These are phyloP conservation scores for Phytophthora nicotianae DNA, from an alignment of 352 stramenopile species.

Conservation along the genomic window DNA sequence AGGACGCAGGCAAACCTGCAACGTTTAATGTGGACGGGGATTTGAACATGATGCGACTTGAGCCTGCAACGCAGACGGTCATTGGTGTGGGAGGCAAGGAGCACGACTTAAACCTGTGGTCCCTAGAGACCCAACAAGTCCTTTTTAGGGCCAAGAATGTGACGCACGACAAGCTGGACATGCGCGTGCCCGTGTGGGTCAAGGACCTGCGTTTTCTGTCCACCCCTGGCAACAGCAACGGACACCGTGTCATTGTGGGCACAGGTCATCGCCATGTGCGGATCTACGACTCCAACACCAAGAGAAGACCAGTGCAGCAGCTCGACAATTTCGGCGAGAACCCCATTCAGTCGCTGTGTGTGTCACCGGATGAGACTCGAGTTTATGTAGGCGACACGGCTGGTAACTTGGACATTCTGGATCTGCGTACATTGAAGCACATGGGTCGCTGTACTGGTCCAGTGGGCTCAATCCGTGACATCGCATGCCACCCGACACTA, in stretches of 20 bases:
- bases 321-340: conserved; percentile 73
- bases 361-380: conserved; percentile 74
- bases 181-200: conserved; percentile 91
- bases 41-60: conserved; percentile 65
- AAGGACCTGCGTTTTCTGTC: conserved; percentile 78
- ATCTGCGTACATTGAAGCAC: conserved; percentile 89
- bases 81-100: conserved; percentile 85
- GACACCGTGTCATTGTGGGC: conserved; percentile 73
- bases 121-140: conserved; percentile 74
- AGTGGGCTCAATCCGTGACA: conserved; percentile 90
- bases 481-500: conserved; percentile 90
- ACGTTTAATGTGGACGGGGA: conserved; percentile 59
- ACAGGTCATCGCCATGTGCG: conserved; percentile 81
- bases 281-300: conserved; percentile 90
- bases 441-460: conserved; percentile 89
- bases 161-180: conserved; percentile 85
- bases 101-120: conserved; percentile 81
- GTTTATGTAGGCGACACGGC: conserved; percentile 90
- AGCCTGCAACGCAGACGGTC: conserved; percentile 49
- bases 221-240: conserved; percentile 58
- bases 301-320: conserved; percentile 76
- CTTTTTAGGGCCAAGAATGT: conserved; percentile 90
- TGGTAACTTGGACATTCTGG: conserved; percentile 88
- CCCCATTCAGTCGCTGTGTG: conserved; percentile 72
- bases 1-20: conserved; percentile 40